Evolutionary conservation across 768 basidiomycete genomes (phyloP), one percentile per base, ranked within the genome.

Genomic region (Termitomyces sp.): DNA sequence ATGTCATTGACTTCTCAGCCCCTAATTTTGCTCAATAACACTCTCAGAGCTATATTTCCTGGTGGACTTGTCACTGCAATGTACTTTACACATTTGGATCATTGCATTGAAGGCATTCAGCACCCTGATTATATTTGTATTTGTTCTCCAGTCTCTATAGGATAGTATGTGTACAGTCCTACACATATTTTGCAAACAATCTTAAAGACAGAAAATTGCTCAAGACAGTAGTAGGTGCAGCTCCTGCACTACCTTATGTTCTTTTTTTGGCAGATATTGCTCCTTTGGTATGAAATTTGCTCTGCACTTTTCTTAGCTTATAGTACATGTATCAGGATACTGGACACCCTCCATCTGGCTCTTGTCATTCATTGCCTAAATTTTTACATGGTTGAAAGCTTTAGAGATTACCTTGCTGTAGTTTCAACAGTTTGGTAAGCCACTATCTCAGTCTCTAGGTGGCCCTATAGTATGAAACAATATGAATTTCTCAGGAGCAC

Each of bases 321-420:
- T 46, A 0, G 5, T 6, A 16, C 2, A 29, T 39, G 27, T 5
- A 27, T 10, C 14, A 57, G 56, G 50, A 16, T 57, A n/a, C 10
- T 57, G 24, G 50, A 57, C 24, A 57, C 56, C 7, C 14, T 52
- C 2, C 56, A 57, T 22, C n/a, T 46, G 36, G 57, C 57, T 2
- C 27, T 58, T 13, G 6, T 58, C 5, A 26, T 12, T 8, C 57
- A 58, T 32, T 26, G 22, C n/a, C 8, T 58, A 20, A 53, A 58
- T 36, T 53, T 29, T 27, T 53, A 46, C 18, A 43, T 29, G 42
- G 24, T 58, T 9, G 6, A 46, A 3, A 58, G 46, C 26, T 58
- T 58, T 32, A 51, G 57, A 6, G 46, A 53, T 13, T 24, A 36
- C 14, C 4, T 14, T 18, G 57, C 44, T 24, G 5, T 53, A 13